Evolutionary conservation across 2,329 filamentous ascomycete species (phyloP).

Genomic region (Fusarium burgessii): DNA sequence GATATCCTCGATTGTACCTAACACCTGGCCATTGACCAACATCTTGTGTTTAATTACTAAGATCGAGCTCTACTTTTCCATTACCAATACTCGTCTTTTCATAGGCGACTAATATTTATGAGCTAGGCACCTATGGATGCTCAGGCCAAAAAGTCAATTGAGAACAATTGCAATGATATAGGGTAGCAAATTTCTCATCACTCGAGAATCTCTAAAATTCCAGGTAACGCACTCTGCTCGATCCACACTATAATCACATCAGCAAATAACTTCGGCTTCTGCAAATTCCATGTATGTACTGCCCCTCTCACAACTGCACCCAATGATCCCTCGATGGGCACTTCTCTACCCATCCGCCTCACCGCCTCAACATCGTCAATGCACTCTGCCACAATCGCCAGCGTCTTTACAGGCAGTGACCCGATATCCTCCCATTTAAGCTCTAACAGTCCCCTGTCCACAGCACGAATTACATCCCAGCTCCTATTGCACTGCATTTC

Average conservation of each 20-base stretch:
- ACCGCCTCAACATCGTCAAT: conserved; percentile 51
- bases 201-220: conserved; percentile 39
- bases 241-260: conserved; percentile 54
- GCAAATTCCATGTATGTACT: conserved; percentile 57
- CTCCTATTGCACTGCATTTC: conserved; percentile 52
- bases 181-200: conserved; percentile 10
- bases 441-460: conserved; percentile 43
- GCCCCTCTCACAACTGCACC: conserved; percentile 52
- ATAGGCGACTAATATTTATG: conserved; percentile 3
- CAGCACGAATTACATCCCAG: conserved; percentile 43
- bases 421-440: conserved; percentile 45
- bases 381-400: conserved; percentile 48
- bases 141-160: not conserved
- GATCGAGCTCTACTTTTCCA: not conserved
- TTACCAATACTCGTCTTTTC: conserved; percentile 13
- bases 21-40: not conserved
- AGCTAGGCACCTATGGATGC: no score
- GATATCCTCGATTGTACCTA: not conserved
- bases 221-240: conserved; percentile 44
- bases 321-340: conserved; percentile 43
- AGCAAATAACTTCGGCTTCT: conserved; percentile 55
- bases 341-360: conserved; percentile 45
- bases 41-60: conserved; percentile 3
- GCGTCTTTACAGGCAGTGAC: conserved; percentile 43
- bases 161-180: not conserved